Evolutionary conservation across 352 stramenopile genomes (phyloP), one percentile per base, ranked within the genome.

Genomic region (Globisporangium sylvaticum): DNA sequence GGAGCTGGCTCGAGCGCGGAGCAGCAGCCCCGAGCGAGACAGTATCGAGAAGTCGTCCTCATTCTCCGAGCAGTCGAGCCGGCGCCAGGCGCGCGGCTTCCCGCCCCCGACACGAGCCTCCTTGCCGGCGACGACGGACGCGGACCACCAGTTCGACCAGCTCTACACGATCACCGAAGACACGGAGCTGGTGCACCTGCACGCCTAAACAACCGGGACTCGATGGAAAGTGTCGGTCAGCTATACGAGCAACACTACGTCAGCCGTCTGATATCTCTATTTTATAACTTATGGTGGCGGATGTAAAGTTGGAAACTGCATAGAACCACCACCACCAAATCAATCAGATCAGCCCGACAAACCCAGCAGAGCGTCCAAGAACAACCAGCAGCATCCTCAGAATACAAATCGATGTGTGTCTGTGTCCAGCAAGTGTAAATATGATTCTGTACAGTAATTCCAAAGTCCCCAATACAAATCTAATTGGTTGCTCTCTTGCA

Each of bases 121-220:
- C 22, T 54, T 64, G 9, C 65, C 76, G 67, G 64, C 62, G 34
- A 48, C 24, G 8, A 48, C 31, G 20, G 53, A 60, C 7, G 15
- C 31, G 8, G 62, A 58, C 29, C 55, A 65, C 37, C 65, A 72
- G 37, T 72, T 85, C 27, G 75, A 87, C 22, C 72, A 84, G 42
- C 76, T 89, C 56, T 85, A 84, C 68, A 76, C 80, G 46, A 89
- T 89, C 71, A 80, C 69, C 3, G 80, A 88, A 56, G 76, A 85
- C 73, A 62, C 62, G 15, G 79, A 85, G 61, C 58, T 74, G 39
- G 39, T 69, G n/a, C 68, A 73, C 29, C 14, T 75, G 22, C 73
- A 72, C 56, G 44, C 55, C 20, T 69, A 64, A 20, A 25, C 9
- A 18, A 22, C 2, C 37, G 22, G 14, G 2, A 22, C 14, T 52